phyloP scores from a whole-genome alignment of 2,329 filamentous ascomycete genomes.

The Arthrinium phaeospermum region DNA sequence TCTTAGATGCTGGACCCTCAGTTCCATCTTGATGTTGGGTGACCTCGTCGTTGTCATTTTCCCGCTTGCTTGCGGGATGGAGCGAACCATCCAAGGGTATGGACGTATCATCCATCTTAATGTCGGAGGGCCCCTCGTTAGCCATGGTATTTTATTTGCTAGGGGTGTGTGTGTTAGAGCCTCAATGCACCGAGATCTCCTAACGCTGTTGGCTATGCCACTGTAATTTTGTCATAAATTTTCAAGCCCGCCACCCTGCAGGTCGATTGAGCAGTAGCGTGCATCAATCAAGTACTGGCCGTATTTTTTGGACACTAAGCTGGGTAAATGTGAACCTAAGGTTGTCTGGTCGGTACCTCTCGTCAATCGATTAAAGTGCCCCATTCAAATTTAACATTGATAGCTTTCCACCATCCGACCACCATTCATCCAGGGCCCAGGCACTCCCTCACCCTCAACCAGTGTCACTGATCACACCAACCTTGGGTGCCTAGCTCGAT shows the following conservation, averaged over 20 bases:
- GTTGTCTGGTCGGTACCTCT: neutral
- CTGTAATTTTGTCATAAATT: conserved; percentile 15
- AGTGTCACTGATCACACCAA: neutral
- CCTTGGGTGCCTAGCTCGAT: neutral
- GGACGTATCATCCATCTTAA: neutral
- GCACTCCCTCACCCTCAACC: neutral
- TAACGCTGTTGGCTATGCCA: conserved; percentile 6
- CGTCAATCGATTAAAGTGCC: neutral
- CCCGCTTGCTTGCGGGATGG: conserved; percentile 22
- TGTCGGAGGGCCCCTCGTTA: conserved; percentile 7
- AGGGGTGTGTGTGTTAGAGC: neutral
- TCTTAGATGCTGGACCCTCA: conserved; percentile 60
- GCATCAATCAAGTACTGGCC: neutral
- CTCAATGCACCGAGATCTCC: neutral
- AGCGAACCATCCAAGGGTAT: neutral
- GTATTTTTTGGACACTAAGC: neutral
- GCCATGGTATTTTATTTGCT: conserved; percentile 5
- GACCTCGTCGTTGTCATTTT: conserved; percentile 25
- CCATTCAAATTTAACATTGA: neutral
- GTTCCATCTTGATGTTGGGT: conserved; percentile 37
- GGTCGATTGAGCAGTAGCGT: neutral
- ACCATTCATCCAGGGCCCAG: neutral
- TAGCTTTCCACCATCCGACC: neutral
- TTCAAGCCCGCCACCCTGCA: conserved; percentile 1
- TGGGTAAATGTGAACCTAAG: neutral